phyloP scores from a whole-genome alignment of 176 grass and related monocot genomes.

The Rhynchospora breviuscula region DNA sequence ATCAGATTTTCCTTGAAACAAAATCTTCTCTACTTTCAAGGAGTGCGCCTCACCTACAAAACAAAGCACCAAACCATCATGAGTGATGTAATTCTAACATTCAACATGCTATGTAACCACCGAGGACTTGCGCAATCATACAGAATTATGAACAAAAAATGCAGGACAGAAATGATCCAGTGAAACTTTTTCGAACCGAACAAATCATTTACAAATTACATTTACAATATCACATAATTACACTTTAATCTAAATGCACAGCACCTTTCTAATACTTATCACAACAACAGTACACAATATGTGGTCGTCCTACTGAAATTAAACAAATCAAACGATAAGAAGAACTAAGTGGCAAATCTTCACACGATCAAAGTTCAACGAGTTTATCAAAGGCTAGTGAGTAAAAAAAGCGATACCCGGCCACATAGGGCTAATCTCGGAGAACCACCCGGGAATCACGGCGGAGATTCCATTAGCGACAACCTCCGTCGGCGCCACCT shows the following conservation, averaged over 20 bases:
- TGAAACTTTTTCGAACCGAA: background rate
- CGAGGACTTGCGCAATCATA: background rate
- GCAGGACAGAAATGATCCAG: background rate
- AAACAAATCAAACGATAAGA: background rate
- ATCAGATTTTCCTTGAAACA: conserved; percentile 84
- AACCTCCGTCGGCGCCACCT: conserved; percentile 6
- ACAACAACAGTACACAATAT: background rate
- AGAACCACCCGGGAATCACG: conserved; percentile 95
- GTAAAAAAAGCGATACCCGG: conserved; percentile 39
- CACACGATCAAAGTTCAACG: background rate
- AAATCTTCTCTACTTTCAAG: conserved; percentile 78
- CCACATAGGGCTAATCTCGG: conserved; percentile 98
- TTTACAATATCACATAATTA: background rate
- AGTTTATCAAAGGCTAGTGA: background rate
- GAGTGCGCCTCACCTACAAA: conserved; percentile 85
- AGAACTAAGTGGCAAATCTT: background rate
- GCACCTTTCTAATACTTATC: background rate
- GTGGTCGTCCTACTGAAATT: background rate
- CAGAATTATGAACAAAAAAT: background rate
- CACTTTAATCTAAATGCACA: background rate
- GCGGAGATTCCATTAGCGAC: conserved; percentile 70
- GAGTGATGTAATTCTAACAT: background rate
- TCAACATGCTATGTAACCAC: background rate
- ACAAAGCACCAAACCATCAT: background rate
- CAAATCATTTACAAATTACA: background rate